Conservation (phyloP, 1,139 yeast genomes). For the Suhomyces taliae region DNA sequence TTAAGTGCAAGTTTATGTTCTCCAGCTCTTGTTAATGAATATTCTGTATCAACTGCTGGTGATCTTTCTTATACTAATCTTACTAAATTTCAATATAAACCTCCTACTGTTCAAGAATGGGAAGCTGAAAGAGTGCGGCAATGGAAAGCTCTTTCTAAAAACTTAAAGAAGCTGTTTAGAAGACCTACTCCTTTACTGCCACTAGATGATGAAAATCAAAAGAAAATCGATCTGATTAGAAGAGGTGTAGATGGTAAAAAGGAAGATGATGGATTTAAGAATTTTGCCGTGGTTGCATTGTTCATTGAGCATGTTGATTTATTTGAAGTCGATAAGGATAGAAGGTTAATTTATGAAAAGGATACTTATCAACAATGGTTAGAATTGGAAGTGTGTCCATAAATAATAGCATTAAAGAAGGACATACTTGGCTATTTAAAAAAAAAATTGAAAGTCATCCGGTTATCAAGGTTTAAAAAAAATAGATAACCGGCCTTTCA, state of each 20-base stretch:
- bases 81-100: constrained; percentile 26
- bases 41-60: constrained; percentile 10
- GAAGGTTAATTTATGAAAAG: constrained; percentile 55
- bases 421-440: background rate
- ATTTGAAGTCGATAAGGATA: constrained; percentile 58
- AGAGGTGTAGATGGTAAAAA: constrained; percentile 85
- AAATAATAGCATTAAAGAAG: constrained; percentile 3
- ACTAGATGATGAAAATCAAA: constrained; percentile 56
- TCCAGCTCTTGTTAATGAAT: constrained; percentile 20
- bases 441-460: too few species aligned
- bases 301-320: constrained; percentile 74
- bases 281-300: constrained; percentile 69
- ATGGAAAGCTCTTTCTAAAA: constrained; percentile 61
- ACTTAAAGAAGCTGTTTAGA: constrained; percentile 62
- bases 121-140: constrained; percentile 56
- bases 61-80: constrained; percentile 33
- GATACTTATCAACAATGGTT: constrained; percentile 66
- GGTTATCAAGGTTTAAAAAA: too few species aligned
- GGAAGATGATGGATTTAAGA: constrained; percentile 64
- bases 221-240: constrained; percentile 64
- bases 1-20: constrained; percentile 26
- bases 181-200: constrained; percentile 69
- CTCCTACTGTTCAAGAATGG: constrained; percentile 70
- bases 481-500: too few species aligned
- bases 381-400: constrained; percentile 79